Base-by-base conservation (phyloP, 805 yeast species). In the Zygosaccharomyces bisporus region DNA sequence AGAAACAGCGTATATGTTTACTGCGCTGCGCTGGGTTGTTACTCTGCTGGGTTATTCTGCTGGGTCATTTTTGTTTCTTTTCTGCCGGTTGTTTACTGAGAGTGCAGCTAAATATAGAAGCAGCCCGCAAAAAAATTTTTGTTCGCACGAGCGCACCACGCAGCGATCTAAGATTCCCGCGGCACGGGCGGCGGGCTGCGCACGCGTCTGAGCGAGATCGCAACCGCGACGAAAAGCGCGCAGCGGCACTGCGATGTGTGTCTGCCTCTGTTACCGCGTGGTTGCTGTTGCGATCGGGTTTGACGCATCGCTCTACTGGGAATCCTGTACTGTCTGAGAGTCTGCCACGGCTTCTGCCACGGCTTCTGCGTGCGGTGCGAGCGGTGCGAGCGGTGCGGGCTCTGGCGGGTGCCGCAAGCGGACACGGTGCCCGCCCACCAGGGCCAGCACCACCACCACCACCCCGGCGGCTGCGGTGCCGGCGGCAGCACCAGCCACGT, bases 191-290 rank as follows among this genome's bases (percentile, higher is more conserved):
- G 25, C 25, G 8, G n/a, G 16, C 31, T 27, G 31, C 31, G 31
- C 14, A 4, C 13, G 14, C 16, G 31, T 27, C 40, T n/a, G 8
- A 9, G 40, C 32, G 40, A 37, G 40, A 37, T 37, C 40, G 40
- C 40, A 24, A 37, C 21, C 40, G 32, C 40, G 40, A 8, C 30
- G 40, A 24, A 25, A 23, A 25, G 18, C 29, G 21, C 30, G 40
- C 40, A 17, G 37, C 40, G 12, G 37, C 18, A 20, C 25, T 10
- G n/a, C 16, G 31, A 6, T 10, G 6, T 13, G 16, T 3, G 13
- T 6, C 8, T 7, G 31, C 14, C 13, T 25, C 38, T n/a, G n/a
- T n/a, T n/a, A 39, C 44, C 47, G 43, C 32, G 33, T 39, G 47
- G 43, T 39, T 17, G 41, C 23, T 38, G 30, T 25, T 21, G 36